These are phyloP conservation scores for Carex myosuroides DNA, from an alignment of 176 grass and related monocot species.

Conservation along the genomic window DNA sequence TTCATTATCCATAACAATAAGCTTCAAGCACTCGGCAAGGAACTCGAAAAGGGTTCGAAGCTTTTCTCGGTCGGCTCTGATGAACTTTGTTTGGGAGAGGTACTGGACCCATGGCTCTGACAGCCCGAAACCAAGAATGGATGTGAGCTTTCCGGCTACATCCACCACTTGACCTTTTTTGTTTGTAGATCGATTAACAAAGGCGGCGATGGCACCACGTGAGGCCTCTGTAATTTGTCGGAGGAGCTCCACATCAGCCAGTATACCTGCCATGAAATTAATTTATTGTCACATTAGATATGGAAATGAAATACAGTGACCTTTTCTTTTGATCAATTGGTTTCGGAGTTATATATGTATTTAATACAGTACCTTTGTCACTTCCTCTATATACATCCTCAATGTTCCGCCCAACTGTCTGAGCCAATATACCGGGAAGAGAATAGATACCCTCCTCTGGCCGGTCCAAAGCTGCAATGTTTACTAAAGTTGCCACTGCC, in stretches of 20 bases:
- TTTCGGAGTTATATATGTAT: background rate
- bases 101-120: conserved; percentile 89
- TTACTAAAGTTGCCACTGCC: conserved; percentile 93
- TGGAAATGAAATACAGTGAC: background rate
- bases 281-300: background rate
- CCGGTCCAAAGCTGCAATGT: conserved; percentile 87
- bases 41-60: conserved; percentile 67
- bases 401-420: conserved; percentile 68
- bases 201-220: conserved; percentile 59
- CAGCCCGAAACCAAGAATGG: conserved; percentile 65
- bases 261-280: conserved; percentile 24
- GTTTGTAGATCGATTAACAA: conserved; percentile 82
- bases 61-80: conserved; percentile 83
- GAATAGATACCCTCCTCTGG: conserved; percentile 70
- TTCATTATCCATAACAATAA: conserved; percentile 82
- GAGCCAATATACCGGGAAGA: conserved; percentile 71
- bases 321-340: background rate
- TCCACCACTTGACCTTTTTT: conserved; percentile 82
- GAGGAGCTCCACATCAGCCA: conserved; percentile 94
- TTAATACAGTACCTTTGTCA: conserved; percentile 52
- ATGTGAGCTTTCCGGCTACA: conserved; percentile 59
- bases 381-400: conserved; percentile 92
- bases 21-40: conserved; percentile 79
- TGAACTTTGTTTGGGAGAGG: conserved; percentile 77
- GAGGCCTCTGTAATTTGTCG: conserved; percentile 81